Conservation (phyloP, 2,329 filamentous ascomycete species). For the Arachnopeziza araneosa region DNA sequence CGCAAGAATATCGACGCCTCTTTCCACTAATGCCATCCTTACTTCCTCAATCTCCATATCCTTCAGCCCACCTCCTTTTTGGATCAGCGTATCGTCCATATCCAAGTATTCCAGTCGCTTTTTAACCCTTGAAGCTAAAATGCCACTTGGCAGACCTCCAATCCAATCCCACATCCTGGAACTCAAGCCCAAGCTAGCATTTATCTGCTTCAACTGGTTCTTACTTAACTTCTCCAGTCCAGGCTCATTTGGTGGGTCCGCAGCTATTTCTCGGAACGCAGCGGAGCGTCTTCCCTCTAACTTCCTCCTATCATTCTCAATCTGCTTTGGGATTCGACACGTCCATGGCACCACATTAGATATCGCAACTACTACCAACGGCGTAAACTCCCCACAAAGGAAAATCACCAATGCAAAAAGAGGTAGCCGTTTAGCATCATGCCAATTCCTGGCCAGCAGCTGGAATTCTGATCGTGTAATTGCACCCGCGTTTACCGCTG, state of each 20-base stretch:
- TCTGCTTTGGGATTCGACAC: conserved; percentile 76
- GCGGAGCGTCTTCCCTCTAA: conserved; percentile 46
- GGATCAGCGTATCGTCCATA: conserved; percentile 65
- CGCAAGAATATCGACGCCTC: conserved; percentile 54
- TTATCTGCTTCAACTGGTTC: conserved; percentile 37
- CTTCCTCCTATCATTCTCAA: conserved; percentile 49
- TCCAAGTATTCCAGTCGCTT: conserved; percentile 57
- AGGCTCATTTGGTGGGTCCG: conserved; percentile 19
- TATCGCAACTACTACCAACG: conserved; percentile 68
- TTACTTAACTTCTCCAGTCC: conserved; percentile 29
- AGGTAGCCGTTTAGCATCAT: conserved; percentile 74
- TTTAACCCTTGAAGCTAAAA: conserved; percentile 50
- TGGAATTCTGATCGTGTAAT: conserved; percentile 65
- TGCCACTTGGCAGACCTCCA: conserved; percentile 38
- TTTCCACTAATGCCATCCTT: conserved; percentile 62
- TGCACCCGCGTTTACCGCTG: conserved; percentile 29
- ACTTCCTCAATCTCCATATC: conserved; percentile 60
- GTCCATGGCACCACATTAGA: conserved; percentile 69
- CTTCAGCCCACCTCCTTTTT: conserved; percentile 53
- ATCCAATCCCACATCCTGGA: conserved; percentile 39
- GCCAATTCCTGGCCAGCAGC: conserved; percentile 58
- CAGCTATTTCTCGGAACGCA: conserved; percentile 41
- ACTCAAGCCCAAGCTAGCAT: conserved; percentile 35
- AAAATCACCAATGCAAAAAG: conserved; percentile 71
- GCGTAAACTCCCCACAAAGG: conserved; percentile 81